Base-by-base conservation (phyloP, 441 rosid species). In the Adansonia grandidieri region DNA sequence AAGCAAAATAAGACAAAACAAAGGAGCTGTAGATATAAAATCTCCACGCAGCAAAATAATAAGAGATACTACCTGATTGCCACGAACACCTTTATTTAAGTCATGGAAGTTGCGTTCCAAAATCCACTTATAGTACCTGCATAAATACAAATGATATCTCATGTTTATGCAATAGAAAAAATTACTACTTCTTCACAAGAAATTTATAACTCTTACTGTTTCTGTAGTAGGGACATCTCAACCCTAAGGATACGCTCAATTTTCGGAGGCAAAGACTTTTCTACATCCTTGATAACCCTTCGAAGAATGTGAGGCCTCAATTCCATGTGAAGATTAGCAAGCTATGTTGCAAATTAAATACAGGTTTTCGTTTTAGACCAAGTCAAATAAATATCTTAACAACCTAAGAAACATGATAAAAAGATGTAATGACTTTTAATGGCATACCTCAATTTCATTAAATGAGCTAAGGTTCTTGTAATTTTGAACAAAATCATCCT, bases 171-270 rank as follows among this genome's bases (percentile, higher is more conserved):
- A 56, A 56, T 60, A 13, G 70, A 76, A 60, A 54, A 32, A 60
- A 64, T 17, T 17, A 54, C 15, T 71, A 56, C 45, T 72, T 75
- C 51, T 78, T 68, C 54, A 74, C 28, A 74, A 79, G 28, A 65
- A 77, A 53, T 50, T 71, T 54, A 45, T 75, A 75, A 65, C 74
- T 80, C 95, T 88, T 82, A 97, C 99, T 95, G 99, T 85, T 95
- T 97, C 86, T 97, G 99, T 78, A 97, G 95, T 80, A 98, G 99
- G 67, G 99, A 97, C 99, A 97, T 97, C 86, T 95, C 99, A 80
- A 97, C 97, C 90, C 99, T 91, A 84, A 97, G 89, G 80, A 97
- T 95, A 65, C 99, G 97, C 89, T 97, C 99, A 81, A 93, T 92
- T 87, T 97, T 97, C 19, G 99, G 99, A 71, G 99, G 99, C 86